phyloP scores from a whole-genome alignment of 768 basidiomycete genomes.

The Tricholoma terreum region DNA sequence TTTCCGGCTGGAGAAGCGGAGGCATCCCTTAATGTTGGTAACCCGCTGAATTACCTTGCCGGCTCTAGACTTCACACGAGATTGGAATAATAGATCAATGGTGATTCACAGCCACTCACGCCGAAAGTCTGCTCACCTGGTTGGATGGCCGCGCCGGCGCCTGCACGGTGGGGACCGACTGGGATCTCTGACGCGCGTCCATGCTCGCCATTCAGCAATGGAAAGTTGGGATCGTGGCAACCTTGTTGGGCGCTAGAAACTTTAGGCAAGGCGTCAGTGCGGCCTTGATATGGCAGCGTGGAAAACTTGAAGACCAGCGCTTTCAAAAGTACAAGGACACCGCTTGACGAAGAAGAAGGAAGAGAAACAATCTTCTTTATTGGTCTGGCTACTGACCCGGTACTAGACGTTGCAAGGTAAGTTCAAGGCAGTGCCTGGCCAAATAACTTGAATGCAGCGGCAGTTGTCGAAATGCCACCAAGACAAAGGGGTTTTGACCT shows the following conservation, averaged over 20 bases:
- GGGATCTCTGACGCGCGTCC: not conserved
- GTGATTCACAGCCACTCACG: not conserved
- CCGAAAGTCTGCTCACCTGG: not conserved
- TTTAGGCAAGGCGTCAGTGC: no score
- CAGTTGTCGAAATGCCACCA: no score
- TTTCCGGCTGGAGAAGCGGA: conserved; percentile 29
- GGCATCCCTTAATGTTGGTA: conserved; percentile 33
- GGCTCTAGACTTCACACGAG: conserved; percentile 23
- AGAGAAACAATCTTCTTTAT: no score
- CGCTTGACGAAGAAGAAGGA: no score
- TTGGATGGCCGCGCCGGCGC: not conserved
- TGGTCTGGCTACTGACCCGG: no score
- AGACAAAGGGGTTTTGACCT: no score
- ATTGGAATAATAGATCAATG: not conserved
- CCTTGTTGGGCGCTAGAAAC: not conserved
- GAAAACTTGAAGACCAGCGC: no score
- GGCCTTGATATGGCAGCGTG: no score
- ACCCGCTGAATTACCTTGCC: conserved; percentile 39
- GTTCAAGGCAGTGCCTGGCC: no score
- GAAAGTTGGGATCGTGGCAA: not conserved
- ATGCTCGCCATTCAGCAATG: not conserved
- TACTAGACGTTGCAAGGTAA: no score
- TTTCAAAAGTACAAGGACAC: no score
- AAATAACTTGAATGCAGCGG: no score
- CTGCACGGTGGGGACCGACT: not conserved